phyloP scores from a whole-genome alignment of 2,329 filamentous ascomycete species.

The Drechslerella dactyloides region DNA sequence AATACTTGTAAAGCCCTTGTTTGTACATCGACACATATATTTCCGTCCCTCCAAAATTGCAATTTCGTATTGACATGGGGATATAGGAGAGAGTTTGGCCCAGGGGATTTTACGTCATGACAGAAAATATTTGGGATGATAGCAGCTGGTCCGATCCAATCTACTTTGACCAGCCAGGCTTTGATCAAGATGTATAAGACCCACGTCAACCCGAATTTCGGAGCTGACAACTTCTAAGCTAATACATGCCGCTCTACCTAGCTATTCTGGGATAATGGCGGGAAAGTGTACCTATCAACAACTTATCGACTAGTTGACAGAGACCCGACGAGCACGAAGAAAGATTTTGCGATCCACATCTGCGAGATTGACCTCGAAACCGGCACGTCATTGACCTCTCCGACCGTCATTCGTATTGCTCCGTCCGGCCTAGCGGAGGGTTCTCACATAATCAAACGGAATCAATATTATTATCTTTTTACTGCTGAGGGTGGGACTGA shows the following conservation, averaged over 20 bases:
- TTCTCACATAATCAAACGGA: constrained; percentile 67
- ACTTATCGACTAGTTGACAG: constrained; percentile 57
- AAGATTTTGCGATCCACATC: constrained; percentile 62
- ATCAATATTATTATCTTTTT: constrained; percentile 67
- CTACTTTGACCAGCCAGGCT: constrained; percentile 62
- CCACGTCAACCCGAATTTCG: constrained; percentile 12
- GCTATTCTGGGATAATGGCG: constrained; percentile 62
- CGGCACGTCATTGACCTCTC: constrained; percentile 59
- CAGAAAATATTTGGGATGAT: constrained; percentile 63
- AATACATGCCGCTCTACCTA: constrained; percentile 51
- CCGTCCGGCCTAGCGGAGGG: constrained; percentile 62
- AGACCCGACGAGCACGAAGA: constrained; percentile 42
- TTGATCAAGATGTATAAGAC: constrained; percentile 56
- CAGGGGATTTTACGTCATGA: constrained; percentile 65
- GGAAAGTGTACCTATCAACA: constrained; percentile 63
- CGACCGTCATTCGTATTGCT: constrained; percentile 56
- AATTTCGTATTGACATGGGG: too few relatives aligned
- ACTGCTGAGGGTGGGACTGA: constrained; percentile 69
- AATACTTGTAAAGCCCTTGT: too few relatives aligned
- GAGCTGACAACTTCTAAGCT: constrained; percentile 2
- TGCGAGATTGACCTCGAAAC: constrained; percentile 60
- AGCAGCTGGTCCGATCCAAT: constrained; percentile 64
- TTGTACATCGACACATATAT: too few relatives aligned
- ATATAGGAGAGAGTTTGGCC: constrained; percentile 57
- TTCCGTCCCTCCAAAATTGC: too few relatives aligned